Percentiles rank a stretch among this genome's conserved stretches.
phyloP scores from a whole-genome alignment of 164 flowering plant species.

The Tetrastigma voinierianum region DNA sequence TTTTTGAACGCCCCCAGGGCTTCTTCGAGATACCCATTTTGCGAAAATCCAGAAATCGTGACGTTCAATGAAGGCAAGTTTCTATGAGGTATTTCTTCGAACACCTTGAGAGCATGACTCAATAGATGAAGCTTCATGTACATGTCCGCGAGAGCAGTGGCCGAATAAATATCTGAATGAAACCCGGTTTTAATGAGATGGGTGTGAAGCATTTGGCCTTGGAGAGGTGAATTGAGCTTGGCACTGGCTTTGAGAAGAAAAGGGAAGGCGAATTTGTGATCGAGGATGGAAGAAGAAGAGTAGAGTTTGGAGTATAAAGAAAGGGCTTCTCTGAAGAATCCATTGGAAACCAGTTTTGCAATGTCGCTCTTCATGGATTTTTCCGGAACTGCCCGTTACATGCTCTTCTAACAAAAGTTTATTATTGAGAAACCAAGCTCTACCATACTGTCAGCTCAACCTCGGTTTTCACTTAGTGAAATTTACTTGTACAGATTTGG shows the following conservation, averaged over 20 bases:
- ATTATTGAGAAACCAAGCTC: too few species aligned
- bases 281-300: constrained; percentile 31
- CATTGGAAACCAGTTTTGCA: constrained; percentile 40
- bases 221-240: constrained; percentile 29
- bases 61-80: constrained; percentile 46
- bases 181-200: constrained; percentile 57
- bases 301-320: constrained; percentile 32
- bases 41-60: constrained; percentile 52
- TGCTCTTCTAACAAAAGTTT: too few species aligned
- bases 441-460: too few species aligned
- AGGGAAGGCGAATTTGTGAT: constrained; percentile 56
- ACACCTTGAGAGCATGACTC: constrained; percentile 47
- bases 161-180: constrained; percentile 25
- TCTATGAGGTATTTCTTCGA: constrained; percentile 55
- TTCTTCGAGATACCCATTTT: constrained; percentile 39
- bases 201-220: constrained; percentile 52
- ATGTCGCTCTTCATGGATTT: constrained; percentile 33
- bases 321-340: constrained; percentile 54
- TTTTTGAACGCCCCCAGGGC: constrained; percentile 38
- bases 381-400: not conserved
- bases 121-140: constrained; percentile 37
- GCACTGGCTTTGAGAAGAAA: constrained; percentile 68
- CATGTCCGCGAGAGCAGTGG: constrained; percentile 46
- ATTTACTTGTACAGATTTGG: too few species aligned
- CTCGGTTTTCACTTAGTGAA: too few species aligned